Evolutionary conservation across 345 rosid genomes (phyloP).

Genomic region (Nephelium lappaceum): DNA sequence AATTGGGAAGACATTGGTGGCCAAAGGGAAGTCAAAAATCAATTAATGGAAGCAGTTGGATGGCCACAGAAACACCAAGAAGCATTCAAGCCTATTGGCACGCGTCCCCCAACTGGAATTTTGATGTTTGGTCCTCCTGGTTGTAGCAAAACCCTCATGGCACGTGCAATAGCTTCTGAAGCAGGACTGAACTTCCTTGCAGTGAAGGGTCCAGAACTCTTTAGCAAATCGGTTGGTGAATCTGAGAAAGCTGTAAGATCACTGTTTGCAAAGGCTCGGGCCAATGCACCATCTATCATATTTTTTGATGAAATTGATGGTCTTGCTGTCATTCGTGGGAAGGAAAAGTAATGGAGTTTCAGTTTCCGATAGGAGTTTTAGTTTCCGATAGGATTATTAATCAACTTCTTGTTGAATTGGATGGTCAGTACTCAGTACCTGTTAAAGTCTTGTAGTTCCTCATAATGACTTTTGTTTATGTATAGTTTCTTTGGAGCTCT

Average conservation of each 20-base stretch:
- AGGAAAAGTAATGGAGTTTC: slow-evolving; percentile 78
- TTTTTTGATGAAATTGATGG: slow-evolving; percentile 95
- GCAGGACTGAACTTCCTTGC: slow-evolving; percentile 84
- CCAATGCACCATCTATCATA: slow-evolving; percentile 87
- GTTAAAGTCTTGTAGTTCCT: not conserved
- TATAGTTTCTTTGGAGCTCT: not conserved
- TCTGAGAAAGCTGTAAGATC: slow-evolving; percentile 93
- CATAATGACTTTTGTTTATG: not conserved
- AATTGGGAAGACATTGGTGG: slow-evolving; percentile 98
- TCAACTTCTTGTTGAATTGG: slow-evolving; percentile 90
- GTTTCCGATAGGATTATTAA: slow-evolving; percentile 95
- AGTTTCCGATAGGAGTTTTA: slow-evolving; percentile 87
- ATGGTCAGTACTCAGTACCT: slow-evolving; percentile 67
- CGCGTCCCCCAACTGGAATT: slow-evolving; percentile 71
- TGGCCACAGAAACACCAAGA: slow-evolving; percentile 90
- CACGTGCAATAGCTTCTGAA: slow-evolving; percentile 94
- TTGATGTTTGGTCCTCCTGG: slow-evolving; percentile 97
- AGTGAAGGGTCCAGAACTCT: slow-evolving; percentile 94
- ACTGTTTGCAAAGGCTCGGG: slow-evolving; percentile 85
- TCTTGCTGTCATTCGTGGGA: slow-evolving; percentile 79
- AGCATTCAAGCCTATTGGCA: slow-evolving; percentile 72
- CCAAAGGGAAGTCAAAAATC: slow-evolving; percentile 72
- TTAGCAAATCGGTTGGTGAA: slow-evolving; percentile 97
- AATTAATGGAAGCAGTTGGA: slow-evolving; percentile 81
- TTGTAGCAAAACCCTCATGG: slow-evolving; percentile 96